Evolutionary conservation across 495 filamentous ascomycete genomes (phyloP).

Genomic region (Aspergillus hancockii): DNA sequence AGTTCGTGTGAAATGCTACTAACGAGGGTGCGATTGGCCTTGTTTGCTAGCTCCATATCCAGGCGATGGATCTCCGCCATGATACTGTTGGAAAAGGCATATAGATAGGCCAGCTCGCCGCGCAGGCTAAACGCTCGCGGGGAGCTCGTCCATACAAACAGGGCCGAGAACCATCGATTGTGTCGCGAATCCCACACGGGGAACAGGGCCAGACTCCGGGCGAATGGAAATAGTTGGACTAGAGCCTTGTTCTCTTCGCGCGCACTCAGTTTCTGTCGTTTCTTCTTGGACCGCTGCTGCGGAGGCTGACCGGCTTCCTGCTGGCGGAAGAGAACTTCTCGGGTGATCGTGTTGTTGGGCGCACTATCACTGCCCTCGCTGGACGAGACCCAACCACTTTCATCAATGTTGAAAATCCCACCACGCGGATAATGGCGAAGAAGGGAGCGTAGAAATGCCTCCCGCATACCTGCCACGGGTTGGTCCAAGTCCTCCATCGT

Average conservation of each 20-base stretch:
- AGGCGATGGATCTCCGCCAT: conserved; percentile 63
- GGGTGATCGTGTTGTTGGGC: conserved; percentile 2
- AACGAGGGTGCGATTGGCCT: conserved; percentile 65
- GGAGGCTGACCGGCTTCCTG: conserved; percentile 6
- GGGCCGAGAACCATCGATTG: conserved; percentile 61
- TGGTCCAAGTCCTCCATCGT: conserved; percentile 20
- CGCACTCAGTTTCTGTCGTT: conserved; percentile 18
- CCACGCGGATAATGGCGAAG: conserved; percentile 59
- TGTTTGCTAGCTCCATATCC: conserved; percentile 47
- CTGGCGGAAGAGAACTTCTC: background rate
- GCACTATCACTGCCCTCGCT: conserved; percentile 20
- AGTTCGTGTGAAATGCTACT: conserved; percentile 72
- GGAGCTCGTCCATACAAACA: conserved; percentile 55
- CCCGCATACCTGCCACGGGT: conserved; percentile 27
- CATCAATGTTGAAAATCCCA: conserved; percentile 59
- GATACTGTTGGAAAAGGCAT: conserved; percentile 59
- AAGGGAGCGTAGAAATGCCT: conserved; percentile 20
- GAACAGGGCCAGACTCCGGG: conserved; percentile 27
- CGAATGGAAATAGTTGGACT: conserved; percentile 23
- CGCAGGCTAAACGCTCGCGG: conserved; percentile 38
- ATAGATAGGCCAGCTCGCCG: conserved; percentile 51
- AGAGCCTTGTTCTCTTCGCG: conserved; percentile 22
- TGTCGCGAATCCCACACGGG: conserved; percentile 64
- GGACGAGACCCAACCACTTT: conserved; percentile 26
- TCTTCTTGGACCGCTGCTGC: conserved; percentile 36